These are phyloP conservation scores for Fomes fomentarius DNA, from an alignment of 1,284 basidiomycete genomes.

Conservation along the genomic window DNA sequence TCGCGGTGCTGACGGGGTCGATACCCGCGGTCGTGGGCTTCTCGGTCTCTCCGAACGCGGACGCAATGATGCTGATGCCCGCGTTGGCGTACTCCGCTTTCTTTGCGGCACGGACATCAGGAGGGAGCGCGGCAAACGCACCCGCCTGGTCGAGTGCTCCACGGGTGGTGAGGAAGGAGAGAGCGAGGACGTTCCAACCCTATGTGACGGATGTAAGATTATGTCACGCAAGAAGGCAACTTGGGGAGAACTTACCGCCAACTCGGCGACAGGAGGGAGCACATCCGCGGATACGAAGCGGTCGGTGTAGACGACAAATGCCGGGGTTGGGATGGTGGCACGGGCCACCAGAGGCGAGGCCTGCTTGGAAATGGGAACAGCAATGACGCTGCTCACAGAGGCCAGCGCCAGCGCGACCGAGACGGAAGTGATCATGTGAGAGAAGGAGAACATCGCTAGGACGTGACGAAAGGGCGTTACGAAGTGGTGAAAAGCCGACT, in stretches of 20 bases:
- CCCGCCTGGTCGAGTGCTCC: slow-evolving; percentile 14
- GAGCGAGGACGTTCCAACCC: slow-evolving; percentile 17
- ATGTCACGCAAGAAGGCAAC: neutral
- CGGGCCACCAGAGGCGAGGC: slow-evolving; percentile 2
- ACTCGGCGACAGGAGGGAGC: slow-evolving; percentile 8
- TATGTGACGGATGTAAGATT: neutral
- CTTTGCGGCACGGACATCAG: slow-evolving; percentile 36
- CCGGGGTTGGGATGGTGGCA: slow-evolving; percentile 14
- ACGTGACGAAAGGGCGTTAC: slow-evolving; percentile 4
- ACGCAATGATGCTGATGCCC: slow-evolving; percentile 50
- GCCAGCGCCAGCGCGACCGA: slow-evolving; percentile 20
- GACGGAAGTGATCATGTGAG: slow-evolving; percentile 21
- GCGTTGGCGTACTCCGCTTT: slow-evolving; percentile 45
- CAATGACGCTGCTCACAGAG: slow-evolving; percentile 17
- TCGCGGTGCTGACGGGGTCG: slow-evolving; percentile 43
- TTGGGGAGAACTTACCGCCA: neutral
- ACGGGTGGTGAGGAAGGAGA: slow-evolving; percentile 13
- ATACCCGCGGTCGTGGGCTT: slow-evolving; percentile 48
- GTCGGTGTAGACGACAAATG: slow-evolving; percentile 21
- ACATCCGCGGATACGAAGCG: slow-evolving; percentile 15
- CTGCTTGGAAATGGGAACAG: slow-evolving; percentile 7
- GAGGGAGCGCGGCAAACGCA: slow-evolving; percentile 7
- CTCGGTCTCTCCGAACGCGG: slow-evolving; percentile 53
- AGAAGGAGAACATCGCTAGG: slow-evolving; percentile 22
- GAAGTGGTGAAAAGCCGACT: slow-evolving; percentile 15